Conservation (phyloP, 2,329 filamentous ascomycete genomes). For the Exutisphaerella laricina region DNA sequence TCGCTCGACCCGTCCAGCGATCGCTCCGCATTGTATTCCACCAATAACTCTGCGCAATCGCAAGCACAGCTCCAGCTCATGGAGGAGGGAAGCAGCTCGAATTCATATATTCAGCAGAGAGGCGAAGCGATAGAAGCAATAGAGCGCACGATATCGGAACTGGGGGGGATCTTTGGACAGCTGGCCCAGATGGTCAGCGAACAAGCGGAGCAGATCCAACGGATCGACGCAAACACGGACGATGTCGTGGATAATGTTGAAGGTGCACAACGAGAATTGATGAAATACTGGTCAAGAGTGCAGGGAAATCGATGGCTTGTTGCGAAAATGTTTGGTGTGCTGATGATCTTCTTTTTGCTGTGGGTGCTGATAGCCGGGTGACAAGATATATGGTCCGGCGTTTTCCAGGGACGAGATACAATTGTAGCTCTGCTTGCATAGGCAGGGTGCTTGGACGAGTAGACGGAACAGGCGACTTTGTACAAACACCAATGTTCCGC, state of each 20-base stretch:
- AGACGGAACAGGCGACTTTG: slow-evolving; percentile 13
- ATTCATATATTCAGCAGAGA: slow-evolving; percentile 86
- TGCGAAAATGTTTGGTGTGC: slow-evolving; percentile 74
- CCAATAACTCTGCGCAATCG: slow-evolving; percentile 50
- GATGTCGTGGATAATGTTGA: slow-evolving; percentile 98
- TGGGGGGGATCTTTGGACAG: slow-evolving; percentile 90
- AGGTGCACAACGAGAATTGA: slow-evolving; percentile 85
- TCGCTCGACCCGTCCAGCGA: slow-evolving; percentile 50
- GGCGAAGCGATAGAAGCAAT: slow-evolving; percentile 96
- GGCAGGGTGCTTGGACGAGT: neutral
- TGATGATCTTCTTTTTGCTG: slow-evolving; percentile 68
- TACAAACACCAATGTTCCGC: neutral
- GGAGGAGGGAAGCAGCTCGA: slow-evolving; percentile 82
- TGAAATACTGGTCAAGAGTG: slow-evolving; percentile 95
- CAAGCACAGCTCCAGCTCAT: slow-evolving; percentile 82
- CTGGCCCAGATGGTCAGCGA: slow-evolving; percentile 95
- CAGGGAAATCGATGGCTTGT: slow-evolving; percentile 94
- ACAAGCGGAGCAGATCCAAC: slow-evolving; percentile 95
- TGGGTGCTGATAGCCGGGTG: slow-evolving; percentile 35
- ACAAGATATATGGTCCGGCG: neutral
- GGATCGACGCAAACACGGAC: slow-evolving; percentile 95
- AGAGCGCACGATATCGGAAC: slow-evolving; percentile 86
- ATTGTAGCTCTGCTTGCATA: neutral
- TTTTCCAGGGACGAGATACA: neutral
- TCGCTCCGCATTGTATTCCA: slow-evolving; percentile 32